Percentiles rank a stretch among this genome's conserved stretches.
Evolutionary conservation across 371 early-diverging fungal genomes (phyloP).

Genomic region (Mortierella sp.): DNA sequence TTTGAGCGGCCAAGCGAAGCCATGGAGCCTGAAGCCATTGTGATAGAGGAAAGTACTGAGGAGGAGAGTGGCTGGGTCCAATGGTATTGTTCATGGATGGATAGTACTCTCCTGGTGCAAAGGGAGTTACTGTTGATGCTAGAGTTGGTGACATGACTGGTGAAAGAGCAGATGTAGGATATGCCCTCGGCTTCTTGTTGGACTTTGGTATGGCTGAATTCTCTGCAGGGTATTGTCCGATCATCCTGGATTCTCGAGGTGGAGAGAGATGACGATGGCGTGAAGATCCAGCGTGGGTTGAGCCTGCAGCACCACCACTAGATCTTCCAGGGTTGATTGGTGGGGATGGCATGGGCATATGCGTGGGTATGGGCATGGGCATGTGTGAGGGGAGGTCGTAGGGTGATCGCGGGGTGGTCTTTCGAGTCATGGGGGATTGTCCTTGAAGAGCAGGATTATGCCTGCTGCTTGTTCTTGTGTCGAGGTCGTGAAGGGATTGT

Average conservation of each 20-base stretch:
- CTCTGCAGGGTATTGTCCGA: slow-evolving; percentile 36
- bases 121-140: slow-evolving; percentile 43
- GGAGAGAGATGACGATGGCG: slow-evolving; percentile 20
- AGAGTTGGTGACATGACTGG: slow-evolving; percentile 47
- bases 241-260: slow-evolving; percentile 13
- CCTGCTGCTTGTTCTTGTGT: slow-evolving; percentile 10
- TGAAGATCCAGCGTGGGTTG: neutral
- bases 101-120: slow-evolving; percentile 39
- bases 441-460: neutral
- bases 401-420: slow-evolving; percentile 14
- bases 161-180: slow-evolving; percentile 15
- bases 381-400: slow-evolving; percentile 8
- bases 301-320: neutral
- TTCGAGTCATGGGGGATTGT: slow-evolving; percentile 16
- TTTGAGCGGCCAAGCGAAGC: slow-evolving; percentile 37
- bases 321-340: slow-evolving; percentile 2
- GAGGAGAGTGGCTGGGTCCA: slow-evolving; percentile 20
- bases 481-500: neutral
- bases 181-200: slow-evolving; percentile 2
- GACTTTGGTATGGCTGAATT: neutral
- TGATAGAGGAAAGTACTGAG: slow-evolving; percentile 48
- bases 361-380: slow-evolving; percentile 21
- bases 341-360: slow-evolving; percentile 27
- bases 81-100: slow-evolving; percentile 29
- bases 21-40: slow-evolving; percentile 58